Evolutionary conservation across 2,329 filamentous ascomycete species (phyloP), one percentile per base, ranked within the genome.

Genomic region (Pseudogymnoascus sp.): DNA sequence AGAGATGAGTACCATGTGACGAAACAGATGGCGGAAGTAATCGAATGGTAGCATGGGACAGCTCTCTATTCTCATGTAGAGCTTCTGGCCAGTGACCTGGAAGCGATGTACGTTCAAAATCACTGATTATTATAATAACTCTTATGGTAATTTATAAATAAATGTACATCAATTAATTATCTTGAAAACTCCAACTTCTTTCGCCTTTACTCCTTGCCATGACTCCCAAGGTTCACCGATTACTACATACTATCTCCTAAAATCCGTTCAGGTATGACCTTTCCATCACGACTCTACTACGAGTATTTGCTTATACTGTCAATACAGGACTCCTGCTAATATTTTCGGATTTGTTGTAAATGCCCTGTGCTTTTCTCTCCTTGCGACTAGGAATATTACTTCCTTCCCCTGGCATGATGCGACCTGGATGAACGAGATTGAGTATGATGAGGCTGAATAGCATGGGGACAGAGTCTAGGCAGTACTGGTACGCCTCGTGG

Each of bases 401-500:
- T 12, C 72, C 71, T 6, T 69, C 66, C 2, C 73, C 74, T 3
- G 67, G 65, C 62, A 76, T 68, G 5, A 71, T 63, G 4, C 66
- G 65, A 1, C 76, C 76, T 0, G 77, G 77, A 63, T 78, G 73
- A 2, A 74, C 63, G 31, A 76, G 59, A 64, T 75, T 76, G 42
- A 77, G 71, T 8, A 74, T 63, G 0, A 73, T 38, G 7, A 77
- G 64, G 0, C 74, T 75, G 5, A 74, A 21, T 7, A 75, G 66
- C 75, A 79, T 79, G 0, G 76, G 76, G 5, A 71, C 64, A 0
- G 72, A 72, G 64, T 78, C 77, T 11, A 78, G 72, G 18, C 69
- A 70, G 37, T 72, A 73, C 60, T 72, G 70, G 47, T 70, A 75
- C 2, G 62, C 65, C 35, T 75, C 73, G 42, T 71, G 67, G 12